Percentiles rank a stretch among this genome's conserved stretches.
These are phyloP conservation scores for Adansonia rubrostipa DNA, from an alignment of 441 rosid genomes.

Conservation along the genomic window DNA sequence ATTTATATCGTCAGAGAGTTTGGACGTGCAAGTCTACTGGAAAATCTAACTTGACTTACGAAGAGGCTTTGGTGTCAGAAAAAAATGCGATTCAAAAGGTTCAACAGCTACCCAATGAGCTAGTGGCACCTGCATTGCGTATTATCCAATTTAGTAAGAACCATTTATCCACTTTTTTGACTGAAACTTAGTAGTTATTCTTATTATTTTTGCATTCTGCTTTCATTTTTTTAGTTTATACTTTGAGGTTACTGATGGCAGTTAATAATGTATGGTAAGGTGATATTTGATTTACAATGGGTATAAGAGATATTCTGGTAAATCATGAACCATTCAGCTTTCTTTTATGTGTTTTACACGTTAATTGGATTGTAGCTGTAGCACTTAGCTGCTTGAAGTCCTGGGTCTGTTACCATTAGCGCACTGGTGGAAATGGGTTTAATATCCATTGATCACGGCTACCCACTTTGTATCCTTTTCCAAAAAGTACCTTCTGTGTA, in stretches of 20 bases:
- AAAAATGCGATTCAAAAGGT: slow-evolving; percentile 70
- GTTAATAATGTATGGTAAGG: not conserved
- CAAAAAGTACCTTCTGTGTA: not conserved
- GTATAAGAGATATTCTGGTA: not conserved
- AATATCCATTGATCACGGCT: not conserved
- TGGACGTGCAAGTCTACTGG: slow-evolving; percentile 95
- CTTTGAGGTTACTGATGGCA: not conserved
- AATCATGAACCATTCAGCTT: not conserved
- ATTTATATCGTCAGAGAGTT: slow-evolving; percentile 79
- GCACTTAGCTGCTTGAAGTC: not conserved
- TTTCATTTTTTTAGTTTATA: not conserved
- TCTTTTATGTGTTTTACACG: not conserved
- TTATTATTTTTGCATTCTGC: not conserved
- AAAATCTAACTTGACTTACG: slow-evolving; percentile 83
- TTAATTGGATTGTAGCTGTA: not conserved
- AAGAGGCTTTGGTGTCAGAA: slow-evolving; percentile 95
- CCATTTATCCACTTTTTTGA: slow-evolving; percentile 1
- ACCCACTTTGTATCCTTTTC: not conserved
- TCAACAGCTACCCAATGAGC: slow-evolving; percentile 76
- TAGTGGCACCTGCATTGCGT: slow-evolving; percentile 67
- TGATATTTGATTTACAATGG: not conserved
- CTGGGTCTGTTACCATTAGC: not conserved
- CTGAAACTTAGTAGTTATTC: not conserved
- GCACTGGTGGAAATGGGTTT: slow-evolving; percentile 7
- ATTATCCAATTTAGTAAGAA: slow-evolving; percentile 86